Evolutionary conservation across 73 alveolate genomes (phyloP).

Genomic region (Urostyla sp.): DNA sequence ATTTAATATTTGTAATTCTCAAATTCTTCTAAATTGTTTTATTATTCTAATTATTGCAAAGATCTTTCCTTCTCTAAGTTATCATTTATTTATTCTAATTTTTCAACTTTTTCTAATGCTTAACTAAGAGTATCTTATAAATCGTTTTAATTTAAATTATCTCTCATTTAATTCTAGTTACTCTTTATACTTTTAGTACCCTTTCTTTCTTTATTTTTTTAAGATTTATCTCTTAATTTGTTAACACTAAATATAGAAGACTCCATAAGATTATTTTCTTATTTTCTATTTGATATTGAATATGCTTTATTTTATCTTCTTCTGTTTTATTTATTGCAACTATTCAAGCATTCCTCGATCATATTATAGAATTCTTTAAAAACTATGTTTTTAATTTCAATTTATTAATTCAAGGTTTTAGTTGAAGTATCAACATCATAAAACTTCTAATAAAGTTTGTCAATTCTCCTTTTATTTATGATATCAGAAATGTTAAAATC

Average conservation of each 20-base stretch:
- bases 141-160: neutral
- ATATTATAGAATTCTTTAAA: conserved; percentile 34
- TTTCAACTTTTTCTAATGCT: conserved; percentile 2
- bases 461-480: too few relatives aligned
- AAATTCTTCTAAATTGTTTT: neutral
- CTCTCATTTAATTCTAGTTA: neutral
- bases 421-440: too few relatives aligned
- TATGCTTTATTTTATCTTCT: conserved; percentile 20
- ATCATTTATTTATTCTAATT: neutral
- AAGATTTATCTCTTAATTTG: neutral
- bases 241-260: neutral
- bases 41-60: neutral
- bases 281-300: neutral
- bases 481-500: too few relatives aligned
- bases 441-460: too few relatives aligned
- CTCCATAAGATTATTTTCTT: neutral
- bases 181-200: neutral
- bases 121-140: neutral
- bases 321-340: neutral
- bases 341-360: neutral
- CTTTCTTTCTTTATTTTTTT: neutral
- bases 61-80: conserved; percentile 4
- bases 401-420: too few relatives aligned
- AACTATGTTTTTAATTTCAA: conserved; percentile 8
- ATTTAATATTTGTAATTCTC: neutral